phyloP scores from a whole-genome alignment of 2,329 filamentous ascomycete genomes.

The Aureobasidium sp. region DNA sequence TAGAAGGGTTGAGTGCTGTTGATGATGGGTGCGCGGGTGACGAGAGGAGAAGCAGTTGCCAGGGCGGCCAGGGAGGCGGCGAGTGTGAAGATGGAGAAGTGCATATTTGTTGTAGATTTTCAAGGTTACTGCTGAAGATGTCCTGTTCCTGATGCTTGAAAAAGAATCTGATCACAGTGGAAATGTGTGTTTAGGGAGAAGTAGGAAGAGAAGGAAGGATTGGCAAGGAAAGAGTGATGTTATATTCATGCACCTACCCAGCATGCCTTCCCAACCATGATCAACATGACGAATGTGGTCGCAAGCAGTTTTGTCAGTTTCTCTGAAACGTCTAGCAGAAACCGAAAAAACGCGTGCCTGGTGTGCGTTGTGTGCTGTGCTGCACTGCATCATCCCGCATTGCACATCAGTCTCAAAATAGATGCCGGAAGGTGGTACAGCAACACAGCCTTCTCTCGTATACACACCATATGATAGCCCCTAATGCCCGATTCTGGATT shows the following conservation, averaged over 20 bases:
- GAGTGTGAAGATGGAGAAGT: neutral
- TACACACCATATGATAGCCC: neutral
- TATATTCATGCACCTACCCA: neutral
- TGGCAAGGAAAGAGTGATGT: neutral
- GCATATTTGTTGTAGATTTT: neutral
- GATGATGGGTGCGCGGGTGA: neutral
- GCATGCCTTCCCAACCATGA: neutral
- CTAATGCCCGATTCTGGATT: neutral
- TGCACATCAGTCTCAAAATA: neutral
- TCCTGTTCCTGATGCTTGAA: neutral
- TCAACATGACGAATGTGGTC: slow-evolving; percentile 4
- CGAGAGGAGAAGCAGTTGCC: slow-evolving; percentile 11
- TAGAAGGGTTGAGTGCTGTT: slow-evolving; percentile 24
- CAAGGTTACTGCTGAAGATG: neutral
- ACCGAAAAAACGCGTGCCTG: neutral
- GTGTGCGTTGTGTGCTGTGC: neutral
- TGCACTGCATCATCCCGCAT: slow-evolving; percentile 8
- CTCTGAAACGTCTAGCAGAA: neutral
- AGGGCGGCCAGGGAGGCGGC: slow-evolving; percentile 11
- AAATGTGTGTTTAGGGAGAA: neutral
- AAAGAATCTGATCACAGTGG: neutral
- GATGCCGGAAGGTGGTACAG: neutral
- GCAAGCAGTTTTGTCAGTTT: neutral
- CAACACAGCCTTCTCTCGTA: neutral
- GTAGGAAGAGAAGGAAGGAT: neutral